These are phyloP conservation scores for Aspergillus novofumigatus DNA, from an alignment of 2,329 filamentous ascomycete species.

Conservation along the genomic window DNA sequence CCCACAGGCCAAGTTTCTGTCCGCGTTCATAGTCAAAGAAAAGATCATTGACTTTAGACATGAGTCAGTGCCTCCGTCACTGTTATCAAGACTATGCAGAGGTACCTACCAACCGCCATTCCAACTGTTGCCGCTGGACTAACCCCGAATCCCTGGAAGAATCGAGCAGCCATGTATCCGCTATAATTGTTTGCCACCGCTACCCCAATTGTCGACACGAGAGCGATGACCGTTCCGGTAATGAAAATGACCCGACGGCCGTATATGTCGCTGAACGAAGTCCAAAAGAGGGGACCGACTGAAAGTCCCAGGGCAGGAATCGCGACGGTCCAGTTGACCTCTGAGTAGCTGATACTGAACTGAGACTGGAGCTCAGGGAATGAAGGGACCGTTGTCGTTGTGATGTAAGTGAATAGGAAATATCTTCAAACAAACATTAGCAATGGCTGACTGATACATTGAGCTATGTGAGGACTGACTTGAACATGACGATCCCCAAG, in stretches of 20 bases:
- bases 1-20: slow-evolving; percentile 54
- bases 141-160: slow-evolving; percentile 56
- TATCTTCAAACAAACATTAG: slow-evolving; percentile 35
- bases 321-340: slow-evolving; percentile 55
- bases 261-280: slow-evolving; percentile 49
- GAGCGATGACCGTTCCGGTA: slow-evolving; percentile 39
- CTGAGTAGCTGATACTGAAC: slow-evolving; percentile 43
- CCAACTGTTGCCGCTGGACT: slow-evolving; percentile 53
- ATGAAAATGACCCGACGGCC: slow-evolving; percentile 51
- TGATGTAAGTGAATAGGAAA: slow-evolving; percentile 57
- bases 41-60: slow-evolving; percentile 46
- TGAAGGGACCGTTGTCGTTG: slow-evolving; percentile 54
- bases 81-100: too few relatives aligned
- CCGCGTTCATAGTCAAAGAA: slow-evolving; percentile 57
- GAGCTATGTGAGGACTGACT: slow-evolving; percentile 33
- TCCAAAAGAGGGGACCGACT: slow-evolving; percentile 50
- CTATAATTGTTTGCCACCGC: slow-evolving; percentile 40
- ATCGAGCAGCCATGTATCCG: slow-evolving; percentile 55
- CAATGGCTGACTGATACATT: neutral
- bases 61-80: neutral
- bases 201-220: slow-evolving; percentile 41
- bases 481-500: slow-evolving; percentile 51
- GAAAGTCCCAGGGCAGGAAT: slow-evolving; percentile 50
- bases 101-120: slow-evolving; percentile 42
- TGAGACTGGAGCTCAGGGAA: slow-evolving; percentile 48